A percentile compares a stretch with the other conserved stretches of the same genome.
Evolutionary conservation across 2,329 filamentous ascomycete genomes (phyloP).

Genomic region (Hypoxylon sp.): DNA sequence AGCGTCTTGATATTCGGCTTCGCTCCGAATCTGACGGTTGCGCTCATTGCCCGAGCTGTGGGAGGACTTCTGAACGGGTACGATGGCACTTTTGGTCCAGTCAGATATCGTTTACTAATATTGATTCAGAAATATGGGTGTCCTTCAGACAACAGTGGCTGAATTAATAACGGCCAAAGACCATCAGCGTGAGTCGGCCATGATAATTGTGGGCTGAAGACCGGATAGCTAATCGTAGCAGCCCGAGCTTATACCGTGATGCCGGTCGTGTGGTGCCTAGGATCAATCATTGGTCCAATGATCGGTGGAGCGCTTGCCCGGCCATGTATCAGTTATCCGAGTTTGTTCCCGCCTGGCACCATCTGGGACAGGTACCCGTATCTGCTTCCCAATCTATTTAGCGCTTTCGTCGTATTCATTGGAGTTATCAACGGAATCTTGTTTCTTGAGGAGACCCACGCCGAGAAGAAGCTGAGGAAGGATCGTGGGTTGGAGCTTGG

Average conservation of each 20-base stretch:
- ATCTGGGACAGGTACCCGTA: slow-evolving; percentile 92
- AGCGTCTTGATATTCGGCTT: slow-evolving; percentile 97
- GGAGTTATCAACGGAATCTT: slow-evolving; percentile 76
- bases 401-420: slow-evolving; percentile 74
- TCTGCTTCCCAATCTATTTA: slow-evolving; percentile 71
- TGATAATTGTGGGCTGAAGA: slow-evolving; percentile 6
- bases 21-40: slow-evolving; percentile 83
- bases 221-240: slow-evolving; percentile 58
- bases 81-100: slow-evolving; percentile 53
- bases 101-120: slow-evolving; percentile 52
- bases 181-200: slow-evolving; percentile 79
- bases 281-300: slow-evolving; percentile 92
- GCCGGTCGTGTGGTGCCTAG: slow-evolving; percentile 98
- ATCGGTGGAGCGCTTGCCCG: slow-evolving; percentile 91
- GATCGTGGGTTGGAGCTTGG: slow-evolving; percentile 86
- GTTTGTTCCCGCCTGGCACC: slow-evolving; percentile 77
- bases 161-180: slow-evolving; percentile 94
- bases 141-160: slow-evolving; percentile 93
- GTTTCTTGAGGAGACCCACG: slow-evolving; percentile 92
- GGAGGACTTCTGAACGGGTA: slow-evolving; percentile 95
- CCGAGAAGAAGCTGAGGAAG: slow-evolving; percentile 80
- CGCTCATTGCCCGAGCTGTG: slow-evolving; percentile 87
- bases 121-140: slow-evolving; percentile 85
- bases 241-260: slow-evolving; percentile 96
- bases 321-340: slow-evolving; percentile 86